Evolutionary conservation across 129 eudicot species (phyloP), one percentile per base, ranked within the genome.

Genomic region (Flaveria linearis): DNA sequence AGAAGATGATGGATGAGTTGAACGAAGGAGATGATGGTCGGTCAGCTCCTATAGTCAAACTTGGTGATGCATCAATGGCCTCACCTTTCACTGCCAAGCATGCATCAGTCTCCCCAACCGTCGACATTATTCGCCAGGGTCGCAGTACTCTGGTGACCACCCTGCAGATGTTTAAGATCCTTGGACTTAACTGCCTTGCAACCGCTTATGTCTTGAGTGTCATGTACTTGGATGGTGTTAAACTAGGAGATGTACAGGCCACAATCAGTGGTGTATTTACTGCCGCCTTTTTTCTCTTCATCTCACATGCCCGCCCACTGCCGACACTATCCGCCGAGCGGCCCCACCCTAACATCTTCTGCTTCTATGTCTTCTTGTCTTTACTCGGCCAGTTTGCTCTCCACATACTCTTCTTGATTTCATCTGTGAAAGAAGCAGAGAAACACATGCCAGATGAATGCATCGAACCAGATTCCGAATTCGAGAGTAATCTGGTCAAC

Each of bases 51-150:
- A 61, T 92, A 18, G 98, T 92, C 39, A 92, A 89, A 79, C 92
- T 92, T 1, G 98, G 98, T 18, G 98, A 92, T 77, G 96, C 98
- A 39, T 92, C 98, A 4, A 92, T 92, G 96, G 98, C 98, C 25
- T 92, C 98, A 60, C 98, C 98, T 39, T 92, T 92, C 78, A 86
- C 98, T 2, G 98, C 98, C 33, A 92, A 92, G 69, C 98, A 92
- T 69, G 96, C 98, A 16, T 92, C 96, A 4, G 98, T 92, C 25
- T 86, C 85, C 58, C 98, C 98, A 0, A 89, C 96, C 63, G 87
- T 88, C 3, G 96, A 92, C 80, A 86, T 92, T 28, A 92, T 92
- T 63, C 98, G 98, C 7, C 98, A 92, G 72, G 98, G 98, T 41
- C 91, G 98, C 10, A 87, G 92, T 71, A 92, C 98, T 41, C 84